Conservation (phyloP, 1,284 basidiomycete species). For the Takashimella tepidaria region DNA sequence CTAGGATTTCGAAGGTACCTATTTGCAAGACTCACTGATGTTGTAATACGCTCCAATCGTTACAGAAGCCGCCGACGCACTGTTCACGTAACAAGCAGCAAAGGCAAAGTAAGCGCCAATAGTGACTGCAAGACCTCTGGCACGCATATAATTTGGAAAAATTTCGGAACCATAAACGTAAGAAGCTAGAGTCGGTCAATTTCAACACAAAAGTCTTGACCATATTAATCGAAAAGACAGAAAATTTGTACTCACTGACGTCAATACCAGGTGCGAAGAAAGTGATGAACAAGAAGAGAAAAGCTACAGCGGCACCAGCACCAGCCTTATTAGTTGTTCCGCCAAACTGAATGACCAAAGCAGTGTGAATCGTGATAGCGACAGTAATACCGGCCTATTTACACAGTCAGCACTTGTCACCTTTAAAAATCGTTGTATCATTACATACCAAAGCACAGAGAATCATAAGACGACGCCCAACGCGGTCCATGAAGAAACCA, state of each 20-base stretch:
- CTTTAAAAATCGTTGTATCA: background rate
- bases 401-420: too few species aligned
- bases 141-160: slow-evolving; percentile 5
- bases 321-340: slow-evolving; percentile 7
- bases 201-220: too few species aligned
- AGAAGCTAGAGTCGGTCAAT: background rate
- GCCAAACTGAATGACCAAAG: slow-evolving; percentile 1
- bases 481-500: slow-evolving; percentile 1
- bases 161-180: slow-evolving; percentile 8
- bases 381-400: slow-evolving; percentile 1
- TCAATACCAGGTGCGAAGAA: slow-evolving; percentile 10
- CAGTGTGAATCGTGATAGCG: slow-evolving; percentile 2
- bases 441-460: slow-evolving; percentile 4
- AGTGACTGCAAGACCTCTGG: slow-evolving; percentile 2
- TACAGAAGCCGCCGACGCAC: background rate
- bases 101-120: slow-evolving; percentile 7
- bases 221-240: background rate
- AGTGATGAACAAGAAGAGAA: slow-evolving; percentile 10
- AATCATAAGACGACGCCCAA: slow-evolving; percentile 5
- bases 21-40: slow-evolving; percentile 1
- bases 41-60: slow-evolving; percentile 5
- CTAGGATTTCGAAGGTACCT: background rate
- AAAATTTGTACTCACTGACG: slow-evolving; percentile 5
- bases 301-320: slow-evolving; percentile 6
- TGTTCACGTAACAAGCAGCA: slow-evolving; percentile 1